Base-by-base conservation (phyloP, 2,329 filamentous ascomycete species). In the Bimuria novae-zelandiae region DNA sequence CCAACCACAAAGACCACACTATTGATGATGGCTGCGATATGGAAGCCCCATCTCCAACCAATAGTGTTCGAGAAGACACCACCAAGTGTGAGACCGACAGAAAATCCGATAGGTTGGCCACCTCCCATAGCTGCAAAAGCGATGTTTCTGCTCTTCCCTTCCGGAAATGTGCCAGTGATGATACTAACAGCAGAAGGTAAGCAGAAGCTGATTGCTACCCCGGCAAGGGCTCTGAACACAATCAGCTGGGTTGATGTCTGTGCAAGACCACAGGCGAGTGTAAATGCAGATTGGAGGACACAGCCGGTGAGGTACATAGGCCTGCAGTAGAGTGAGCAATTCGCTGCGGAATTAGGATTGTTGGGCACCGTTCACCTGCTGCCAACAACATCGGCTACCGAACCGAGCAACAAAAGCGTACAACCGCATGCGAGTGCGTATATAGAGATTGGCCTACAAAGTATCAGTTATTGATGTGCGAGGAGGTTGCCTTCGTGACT, bases 1-100 rank as follows among this genome's bases (percentile, higher is more conserved):
- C 73, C 73, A 4, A 76, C 50, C 1, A 71, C 56, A n/a, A 78
- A 71, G 7, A 80, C 65, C 7, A 72, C 42, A 2, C 70, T 68
- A 23, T 76, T 80, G 23, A 80, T 59, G 11, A 76, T 77, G 0
- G 78, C 78, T 19, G 73, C 69, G 3, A 81, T 69, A 56, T 82
- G 78, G 58, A 79, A 85, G 0, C 79, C 81, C 55, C 71, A 77
- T 39, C 81, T 65, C 82, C 82, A 84, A 2, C 80, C 79, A 40
- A 80, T 74, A 0, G 70, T 75, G 27, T 80, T 74, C 1, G 76
- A 70, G 29, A 84, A 75, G 0, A 82, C 55, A 51, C 81, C 80
- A 23, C 80, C 79, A 3, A 84, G 67, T 0, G 79, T 74, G 3
- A 84, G 70, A 0, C 82, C 82, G 0, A 83, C 43, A 0, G 74